Evolutionary conservation across 208 protist species (phyloP), one percentile per base, ranked within the genome.

Genomic region (Trypanosoma congolense): DNA sequence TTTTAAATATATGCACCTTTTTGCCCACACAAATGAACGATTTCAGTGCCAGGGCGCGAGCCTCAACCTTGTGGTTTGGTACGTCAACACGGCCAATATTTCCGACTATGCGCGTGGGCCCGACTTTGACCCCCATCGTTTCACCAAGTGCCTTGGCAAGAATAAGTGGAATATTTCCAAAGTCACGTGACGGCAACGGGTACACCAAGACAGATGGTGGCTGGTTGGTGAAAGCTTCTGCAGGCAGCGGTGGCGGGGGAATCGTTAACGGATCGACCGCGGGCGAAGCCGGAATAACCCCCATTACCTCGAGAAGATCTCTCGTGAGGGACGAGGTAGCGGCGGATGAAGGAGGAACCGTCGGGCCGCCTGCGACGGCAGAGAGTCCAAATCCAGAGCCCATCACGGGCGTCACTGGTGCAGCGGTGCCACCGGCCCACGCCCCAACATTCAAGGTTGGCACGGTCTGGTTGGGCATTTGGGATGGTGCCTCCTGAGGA

Each of bases 1-100:
- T 96, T 56, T 83, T 86, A 52, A 93, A 83, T 35, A 96, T 73
- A 59, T 82, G 75, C 4, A 93, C 74, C 51, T 79, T 87, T 42
- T 75, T 62, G 14, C 80, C 87, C 1, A 78, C 55, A 65, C 90
- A 96, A 4, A 31, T 76, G 62, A 96, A 96, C 9, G 59, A 64
- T 56, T 90, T 80, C 35, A 91, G 36, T 33, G 65, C 61, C 24
- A 96, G 46, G n/a, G 84, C 86, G 14, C 87, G 87, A 24, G 75
- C 71, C 62, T 91, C 84, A 3, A 96, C 83, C 29, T 87, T 86
- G 56, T 75, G 72, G 51, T 87, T 92, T 1, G 82, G 84, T 21
- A 96, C 74, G 21, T 71, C 65, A 29, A 96, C 88, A 41, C 90
- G 83, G 3, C 82, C 86, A 51, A 93, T 70, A 55, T 70, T 55